Conservation (phyloP, 768 basidiomycete species). For the Lentinus brumalis region DNA sequence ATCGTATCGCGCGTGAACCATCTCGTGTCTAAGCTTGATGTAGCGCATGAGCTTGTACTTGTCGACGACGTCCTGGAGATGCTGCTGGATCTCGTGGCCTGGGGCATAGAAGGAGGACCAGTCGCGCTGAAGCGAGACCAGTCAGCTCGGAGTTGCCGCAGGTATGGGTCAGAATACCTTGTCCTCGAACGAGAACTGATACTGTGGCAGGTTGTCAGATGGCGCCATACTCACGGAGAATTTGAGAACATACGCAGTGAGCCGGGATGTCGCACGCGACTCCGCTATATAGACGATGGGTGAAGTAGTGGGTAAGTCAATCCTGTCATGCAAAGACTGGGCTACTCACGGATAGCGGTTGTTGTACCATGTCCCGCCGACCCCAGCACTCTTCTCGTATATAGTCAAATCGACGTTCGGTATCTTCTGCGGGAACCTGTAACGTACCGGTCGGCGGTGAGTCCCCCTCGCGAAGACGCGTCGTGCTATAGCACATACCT, state of each 20-base stretch:
- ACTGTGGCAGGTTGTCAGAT: slow-evolving; percentile 36
- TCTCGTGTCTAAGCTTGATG: slow-evolving; percentile 57
- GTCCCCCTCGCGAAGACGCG: too few relatives aligned
- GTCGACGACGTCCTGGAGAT: slow-evolving; percentile 55
- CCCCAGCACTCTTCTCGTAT: slow-evolving; percentile 59
- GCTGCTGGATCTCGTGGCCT: slow-evolving; percentile 58
- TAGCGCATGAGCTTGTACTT: slow-evolving; percentile 56
- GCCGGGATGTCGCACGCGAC: slow-evolving; percentile 65
- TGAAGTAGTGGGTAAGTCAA: not conserved
- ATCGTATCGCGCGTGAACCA: slow-evolving; percentile 53
- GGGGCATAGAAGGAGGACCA: slow-evolving; percentile 66
- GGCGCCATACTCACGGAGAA: not conserved
- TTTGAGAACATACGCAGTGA: slow-evolving; percentile 44
- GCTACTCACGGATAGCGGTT: slow-evolving; percentile 54
- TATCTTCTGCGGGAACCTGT: slow-evolving; percentile 25
- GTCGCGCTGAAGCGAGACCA: slow-evolving; percentile 40
- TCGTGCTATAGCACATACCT: slow-evolving; percentile 34
- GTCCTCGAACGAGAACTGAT: slow-evolving; percentile 58
- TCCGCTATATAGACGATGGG: slow-evolving; percentile 36
- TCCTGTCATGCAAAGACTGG: not conserved
- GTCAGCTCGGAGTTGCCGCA: not conserved
- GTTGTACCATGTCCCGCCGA: slow-evolving; percentile 65
- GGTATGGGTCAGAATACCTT: slow-evolving; percentile 37
- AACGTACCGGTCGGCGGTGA: too few relatives aligned
- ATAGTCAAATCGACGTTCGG: slow-evolving; percentile 56